Evolutionary conservation across 2,329 filamentous ascomycete species (phyloP), one percentile per base, ranked within the genome.

Genomic region (Hyphodiscus sp.): DNA sequence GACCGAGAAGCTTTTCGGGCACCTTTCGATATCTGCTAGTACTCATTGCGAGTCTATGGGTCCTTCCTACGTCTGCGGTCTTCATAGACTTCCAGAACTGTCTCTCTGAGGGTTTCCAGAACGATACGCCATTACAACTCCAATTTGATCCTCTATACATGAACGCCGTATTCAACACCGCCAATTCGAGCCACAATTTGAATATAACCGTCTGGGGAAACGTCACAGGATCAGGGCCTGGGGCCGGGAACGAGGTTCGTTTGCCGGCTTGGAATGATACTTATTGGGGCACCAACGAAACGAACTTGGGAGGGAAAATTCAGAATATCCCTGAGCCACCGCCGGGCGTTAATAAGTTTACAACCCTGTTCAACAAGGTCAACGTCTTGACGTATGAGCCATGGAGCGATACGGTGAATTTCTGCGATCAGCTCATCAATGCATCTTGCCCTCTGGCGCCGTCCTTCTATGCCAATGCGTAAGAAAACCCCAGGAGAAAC

Each of bases 151-250:
- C 94, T 2, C 70, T 85, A 38, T 83, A 80, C 61, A 81, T 94
- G 53, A 83, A 88, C 63, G 92, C 89, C 53, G 72, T 74, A 19
- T 95, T 95, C 74, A 79, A 89, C 63, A 76, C 79, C 26, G 69
- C 73, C 15, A 73, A 79, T 58, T 68, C 79, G 4, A 77, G 73
- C 49, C 82, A 91, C 66, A 81, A 78, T 42, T 76, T 99, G 47
- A 83, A 81, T 58, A 74, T 96, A 52, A 94, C 84, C 1, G 80
- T 96, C 46, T 97, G 90, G 74, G 92, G 91, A 49, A 96, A 97
- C 70, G 90, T 97, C 29, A 88, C 86, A 9, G 94, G 94, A 46
- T 82, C 85, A 29, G 62, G 62, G 7, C 55, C 58, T 19, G 62
- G 62, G 7, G 53, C 58, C 18, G 55, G 50, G 49, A 23, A 47